Evolutionary conservation across 2,329 filamentous ascomycete genomes (phyloP).

Genomic region (Pezicula carpinea): DNA sequence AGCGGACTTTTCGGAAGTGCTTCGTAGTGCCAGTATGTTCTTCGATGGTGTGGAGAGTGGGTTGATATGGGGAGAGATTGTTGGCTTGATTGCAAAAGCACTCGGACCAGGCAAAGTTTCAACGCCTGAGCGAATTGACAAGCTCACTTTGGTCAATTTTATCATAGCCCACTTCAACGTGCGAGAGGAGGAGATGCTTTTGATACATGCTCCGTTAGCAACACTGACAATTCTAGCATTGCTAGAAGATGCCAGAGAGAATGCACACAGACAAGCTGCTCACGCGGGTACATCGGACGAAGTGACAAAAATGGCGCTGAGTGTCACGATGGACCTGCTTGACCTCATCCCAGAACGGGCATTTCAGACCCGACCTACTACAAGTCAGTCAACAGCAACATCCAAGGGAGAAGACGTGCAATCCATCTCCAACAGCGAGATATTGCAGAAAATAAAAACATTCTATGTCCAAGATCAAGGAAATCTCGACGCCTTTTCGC

Average conservation of each 20-base stretch:
- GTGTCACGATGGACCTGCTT: conserved; percentile 52
- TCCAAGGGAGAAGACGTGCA: conserved; percentile 22
- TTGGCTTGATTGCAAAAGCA: conserved; percentile 61
- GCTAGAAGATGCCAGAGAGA: conserved; percentile 49
- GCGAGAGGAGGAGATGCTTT: conserved; percentile 91
- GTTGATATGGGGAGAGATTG: conserved; percentile 82
- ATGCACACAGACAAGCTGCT: conserved; percentile 23
- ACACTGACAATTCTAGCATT: conserved; percentile 57
- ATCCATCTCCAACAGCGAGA: conserved; percentile 40
- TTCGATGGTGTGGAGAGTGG: conserved; percentile 96
- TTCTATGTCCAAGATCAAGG: conserved; percentile 71
- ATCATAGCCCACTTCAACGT: conserved; percentile 87
- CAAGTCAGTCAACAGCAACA: conserved; percentile 18
- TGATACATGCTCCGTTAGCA: conserved; percentile 75
- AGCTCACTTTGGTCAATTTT: conserved; percentile 73
- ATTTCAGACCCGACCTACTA: conserved; percentile 39
- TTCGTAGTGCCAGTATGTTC: conserved; percentile 90
- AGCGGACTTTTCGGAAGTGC: conserved; percentile 74
- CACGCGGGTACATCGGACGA: conserved; percentile 18
- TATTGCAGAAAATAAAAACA: conserved; percentile 54
- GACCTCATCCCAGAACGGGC: conserved; percentile 62
- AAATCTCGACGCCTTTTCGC: conserved; percentile 56
- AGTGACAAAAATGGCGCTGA: conserved; percentile 31
- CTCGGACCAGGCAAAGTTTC: conserved; percentile 42
- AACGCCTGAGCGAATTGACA: conserved; percentile 45